Evolutionary conservation across 78 protist species (phyloP).

Genomic region (Dictyostelium capitatum): DNA sequence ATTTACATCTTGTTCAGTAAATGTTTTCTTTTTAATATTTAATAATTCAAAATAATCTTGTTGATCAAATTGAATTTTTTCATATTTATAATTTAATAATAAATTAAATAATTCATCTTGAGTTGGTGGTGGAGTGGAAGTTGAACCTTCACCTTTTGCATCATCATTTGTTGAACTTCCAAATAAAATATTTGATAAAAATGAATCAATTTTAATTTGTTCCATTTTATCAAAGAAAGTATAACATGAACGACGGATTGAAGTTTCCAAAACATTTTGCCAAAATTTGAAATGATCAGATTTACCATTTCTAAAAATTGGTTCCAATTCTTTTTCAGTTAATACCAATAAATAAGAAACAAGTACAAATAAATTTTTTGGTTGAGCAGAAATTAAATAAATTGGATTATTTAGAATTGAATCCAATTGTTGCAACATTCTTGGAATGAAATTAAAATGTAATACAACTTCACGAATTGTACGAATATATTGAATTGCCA

Average conservation of each 20-base stretch:
- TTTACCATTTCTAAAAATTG: not conserved
- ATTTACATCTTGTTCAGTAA: not conserved
- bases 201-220: constrained; percentile 46
- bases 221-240: constrained; percentile 30
- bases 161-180: not conserved
- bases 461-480: constrained; percentile 40
- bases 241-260: constrained; percentile 49
- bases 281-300: constrained; percentile 30
- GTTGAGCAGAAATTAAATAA: constrained; percentile 44
- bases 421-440: constrained; percentile 44
- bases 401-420: constrained; percentile 21
- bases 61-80: not conserved
- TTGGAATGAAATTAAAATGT: constrained; percentile 30
- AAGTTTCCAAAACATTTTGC: constrained; percentile 46
- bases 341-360: constrained; percentile 29
- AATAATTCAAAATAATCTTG: not conserved
- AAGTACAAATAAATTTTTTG: constrained; percentile 63
- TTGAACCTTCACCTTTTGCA: not conserved
- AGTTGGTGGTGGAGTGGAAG: not conserved
- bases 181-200: constrained; percentile 8
- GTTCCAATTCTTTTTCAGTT: not conserved
- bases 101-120: not conserved
- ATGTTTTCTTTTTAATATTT: constrained; percentile 1
- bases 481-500: constrained; percentile 59
- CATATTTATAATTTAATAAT: constrained; percentile 15